Conservation (phyloP, 2,329 filamentous ascomycete species). For the Fragosphaeria purpurea region DNA sequence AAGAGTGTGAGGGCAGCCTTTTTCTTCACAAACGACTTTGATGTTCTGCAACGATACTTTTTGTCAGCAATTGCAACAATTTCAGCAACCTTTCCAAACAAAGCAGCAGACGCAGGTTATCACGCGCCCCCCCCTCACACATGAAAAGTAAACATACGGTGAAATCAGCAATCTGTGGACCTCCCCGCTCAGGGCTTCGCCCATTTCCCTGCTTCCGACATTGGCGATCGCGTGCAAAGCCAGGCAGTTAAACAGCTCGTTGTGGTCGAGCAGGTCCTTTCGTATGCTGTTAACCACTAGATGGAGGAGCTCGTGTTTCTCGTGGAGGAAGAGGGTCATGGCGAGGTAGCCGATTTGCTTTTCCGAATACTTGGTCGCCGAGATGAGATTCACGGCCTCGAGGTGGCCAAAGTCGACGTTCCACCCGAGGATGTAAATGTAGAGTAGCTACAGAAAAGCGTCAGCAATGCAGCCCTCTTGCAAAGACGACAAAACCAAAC, state of each 20-base stretch:
- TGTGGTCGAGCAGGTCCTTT: conserved; percentile 88
- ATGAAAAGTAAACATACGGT: conserved; percentile 51
- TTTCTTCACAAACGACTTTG: conserved; percentile 98
- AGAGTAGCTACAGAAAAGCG: conserved; percentile 53
- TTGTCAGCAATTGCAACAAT: no score
- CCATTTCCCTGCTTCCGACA: conserved; percentile 93
- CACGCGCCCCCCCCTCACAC: no score
- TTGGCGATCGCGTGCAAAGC: conserved; percentile 97
- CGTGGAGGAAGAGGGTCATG: conserved; percentile 93
- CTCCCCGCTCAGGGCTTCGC: conserved; percentile 81
- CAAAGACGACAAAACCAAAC: not conserved
- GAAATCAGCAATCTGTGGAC: conserved; percentile 92
- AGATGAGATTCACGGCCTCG: conserved; percentile 96
- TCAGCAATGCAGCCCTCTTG: no score
- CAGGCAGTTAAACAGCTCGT: conserved; percentile 95
- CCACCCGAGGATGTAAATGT: conserved; percentile 98
- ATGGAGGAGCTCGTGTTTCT: conserved; percentile 91
- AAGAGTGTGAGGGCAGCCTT: conserved; percentile 92
- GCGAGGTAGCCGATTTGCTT: conserved; percentile 99
- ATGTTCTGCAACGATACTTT: conserved; percentile 34
- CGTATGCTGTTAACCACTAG: conserved; percentile 97
- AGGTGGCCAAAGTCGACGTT: conserved; percentile 98
- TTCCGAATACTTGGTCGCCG: conserved; percentile 93
- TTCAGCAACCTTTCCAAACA: no score
- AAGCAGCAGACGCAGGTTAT: no score